These are phyloP conservation scores for Isatis tinctoria DNA, from an alignment of 345 rosid species.

Conservation along the genomic window DNA sequence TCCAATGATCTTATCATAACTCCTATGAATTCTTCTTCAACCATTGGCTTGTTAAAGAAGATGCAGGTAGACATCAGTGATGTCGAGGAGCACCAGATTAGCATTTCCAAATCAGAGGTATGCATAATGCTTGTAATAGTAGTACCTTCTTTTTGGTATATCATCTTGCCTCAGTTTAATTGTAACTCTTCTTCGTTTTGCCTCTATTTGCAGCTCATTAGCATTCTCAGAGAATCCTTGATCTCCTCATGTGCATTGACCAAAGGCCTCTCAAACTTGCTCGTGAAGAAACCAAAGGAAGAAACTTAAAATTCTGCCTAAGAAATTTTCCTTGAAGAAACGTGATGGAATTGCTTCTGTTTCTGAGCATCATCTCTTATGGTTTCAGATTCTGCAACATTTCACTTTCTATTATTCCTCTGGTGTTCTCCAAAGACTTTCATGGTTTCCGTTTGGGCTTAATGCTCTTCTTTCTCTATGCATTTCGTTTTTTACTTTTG, in stretches of 20 bases:
- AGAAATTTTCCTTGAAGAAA: neutral
- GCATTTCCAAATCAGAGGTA: conserved; percentile 3
- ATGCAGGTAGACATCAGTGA: neutral
- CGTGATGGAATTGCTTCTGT: neutral
- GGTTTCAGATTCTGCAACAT: too few species aligned
- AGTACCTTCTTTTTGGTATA: too few species aligned
- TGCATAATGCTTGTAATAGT: too few species aligned
- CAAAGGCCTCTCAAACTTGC: neutral
- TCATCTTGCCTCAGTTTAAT: neutral
- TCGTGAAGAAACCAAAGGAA: neutral
- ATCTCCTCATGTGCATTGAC: conserved; percentile 1
- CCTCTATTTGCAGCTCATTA: neutral
- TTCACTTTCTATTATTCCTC: neutral
- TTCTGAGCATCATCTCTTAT: neutral
- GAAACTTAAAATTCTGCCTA: neutral
- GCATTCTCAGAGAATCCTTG: conserved; percentile 14
- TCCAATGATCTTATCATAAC: neutral
- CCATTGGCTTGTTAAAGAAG: neutral
- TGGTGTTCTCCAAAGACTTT: neutral
- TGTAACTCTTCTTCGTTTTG: neutral
- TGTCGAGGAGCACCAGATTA: neutral
- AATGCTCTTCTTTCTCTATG: neutral
- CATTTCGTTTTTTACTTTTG: neutral
- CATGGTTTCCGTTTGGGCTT: neutral
- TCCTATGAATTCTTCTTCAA: neutral